Percentiles rank a stretch among this genome's conserved stretches.
These are phyloP conservation scores for Alternaria sp. DNA, from an alignment of 2,329 filamentous ascomycete genomes.

Conservation along the genomic window DNA sequence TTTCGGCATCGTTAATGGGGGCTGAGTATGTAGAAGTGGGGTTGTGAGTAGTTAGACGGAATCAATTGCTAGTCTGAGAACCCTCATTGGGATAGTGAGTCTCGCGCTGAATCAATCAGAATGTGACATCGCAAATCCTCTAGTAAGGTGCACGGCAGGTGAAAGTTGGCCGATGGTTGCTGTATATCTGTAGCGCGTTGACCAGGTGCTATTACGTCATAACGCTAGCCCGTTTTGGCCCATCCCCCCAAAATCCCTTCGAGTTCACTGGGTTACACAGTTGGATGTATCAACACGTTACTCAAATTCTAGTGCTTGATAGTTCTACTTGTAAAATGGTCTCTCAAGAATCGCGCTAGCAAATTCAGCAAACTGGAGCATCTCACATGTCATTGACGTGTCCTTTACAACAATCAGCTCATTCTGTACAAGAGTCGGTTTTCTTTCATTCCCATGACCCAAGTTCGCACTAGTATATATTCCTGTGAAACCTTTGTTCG, in stretches of 20 bases:
- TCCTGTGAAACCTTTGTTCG: background rate
- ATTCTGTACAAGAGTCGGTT: too few relatives aligned
- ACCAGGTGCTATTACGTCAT: background rate
- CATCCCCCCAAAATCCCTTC: background rate
- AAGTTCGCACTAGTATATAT: background rate
- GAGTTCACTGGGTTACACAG: too few relatives aligned
- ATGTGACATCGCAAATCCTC: background rate
- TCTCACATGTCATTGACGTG: background rate
- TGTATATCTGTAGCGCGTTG: background rate
- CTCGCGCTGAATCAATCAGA: background rate
- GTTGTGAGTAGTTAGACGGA: background rate
- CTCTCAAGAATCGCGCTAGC: too few relatives aligned
- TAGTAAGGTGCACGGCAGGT: background rate
- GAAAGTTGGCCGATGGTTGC: background rate
- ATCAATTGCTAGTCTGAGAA: background rate
- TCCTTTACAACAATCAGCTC: background rate
- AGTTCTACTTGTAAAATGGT: background rate
- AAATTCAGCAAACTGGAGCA: background rate
- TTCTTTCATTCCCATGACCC: background rate
- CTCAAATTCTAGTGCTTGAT: background rate
- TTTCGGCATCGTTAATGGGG: conserved; percentile 33
- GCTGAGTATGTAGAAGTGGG: background rate
- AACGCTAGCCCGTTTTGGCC: background rate
- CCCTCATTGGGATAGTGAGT: background rate
- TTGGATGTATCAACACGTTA: background rate